A percentile compares a stretch with the other conserved stretches of the same genome.
phyloP scores from a whole-genome alignment of 1,284 basidiomycete species.

The Flammula alnicola region DNA sequence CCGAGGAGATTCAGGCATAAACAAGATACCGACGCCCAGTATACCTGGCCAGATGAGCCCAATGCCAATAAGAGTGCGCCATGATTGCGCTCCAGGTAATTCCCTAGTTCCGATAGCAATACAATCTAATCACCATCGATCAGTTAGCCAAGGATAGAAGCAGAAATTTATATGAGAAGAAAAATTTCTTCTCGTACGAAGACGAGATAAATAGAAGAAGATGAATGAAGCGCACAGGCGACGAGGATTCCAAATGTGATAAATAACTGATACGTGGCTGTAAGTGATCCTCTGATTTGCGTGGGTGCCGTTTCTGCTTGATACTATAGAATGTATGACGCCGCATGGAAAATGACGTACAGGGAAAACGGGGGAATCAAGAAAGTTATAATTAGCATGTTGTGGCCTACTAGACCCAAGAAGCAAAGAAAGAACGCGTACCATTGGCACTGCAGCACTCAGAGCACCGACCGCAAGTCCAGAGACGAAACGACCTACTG shows the following conservation, averaged over 20 bases:
- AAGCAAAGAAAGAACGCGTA: constrained; percentile 18
- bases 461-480: constrained; percentile 76
- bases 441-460: constrained; percentile 78
- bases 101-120: constrained; percentile 62
- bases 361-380: neutral
- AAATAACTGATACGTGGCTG: constrained; percentile 74
- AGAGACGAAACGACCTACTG: constrained; percentile 72
- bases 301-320: constrained; percentile 80
- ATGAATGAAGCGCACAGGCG: constrained; percentile 66
- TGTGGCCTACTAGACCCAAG: neutral
- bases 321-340: constrained; percentile 47
- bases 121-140: constrained; percentile 49
- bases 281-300: constrained; percentile 78
- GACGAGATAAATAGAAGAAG: too few species aligned
- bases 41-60: constrained; percentile 74
- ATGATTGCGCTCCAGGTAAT: constrained; percentile 54
- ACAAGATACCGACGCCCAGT: constrained; percentile 69
- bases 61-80: constrained; percentile 73
- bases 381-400: neutral
- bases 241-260: constrained; percentile 81
- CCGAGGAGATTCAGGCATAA: constrained; percentile 80
- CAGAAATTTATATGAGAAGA: too few species aligned
- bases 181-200: too few species aligned
- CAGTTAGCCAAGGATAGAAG: too few species aligned
- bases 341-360: too few species aligned